These are phyloP conservation scores for Petasospora fabianii DNA, from an alignment of 1,139 yeast species.

Conservation along the genomic window DNA sequence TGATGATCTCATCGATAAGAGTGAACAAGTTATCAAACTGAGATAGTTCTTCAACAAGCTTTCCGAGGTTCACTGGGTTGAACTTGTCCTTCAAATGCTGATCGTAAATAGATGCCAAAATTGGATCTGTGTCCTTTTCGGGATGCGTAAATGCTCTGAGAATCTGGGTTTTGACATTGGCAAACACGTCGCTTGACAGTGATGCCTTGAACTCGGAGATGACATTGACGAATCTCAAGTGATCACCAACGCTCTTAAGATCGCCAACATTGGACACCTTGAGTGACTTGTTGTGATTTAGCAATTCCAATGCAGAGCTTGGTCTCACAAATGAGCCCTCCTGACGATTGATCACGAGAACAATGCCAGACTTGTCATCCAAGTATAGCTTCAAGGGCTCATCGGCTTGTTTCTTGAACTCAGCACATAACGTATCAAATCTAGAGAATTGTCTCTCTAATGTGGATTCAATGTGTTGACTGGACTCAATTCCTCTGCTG, in stretches of 20 bases:
- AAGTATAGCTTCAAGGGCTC: constrained; percentile 47
- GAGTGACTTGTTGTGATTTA: constrained; percentile 23
- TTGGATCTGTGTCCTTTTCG: constrained; percentile 17
- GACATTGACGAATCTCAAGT: constrained; percentile 22
- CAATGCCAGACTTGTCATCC: constrained; percentile 17
- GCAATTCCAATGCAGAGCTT: constrained; percentile 27
- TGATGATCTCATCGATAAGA: constrained; percentile 17
- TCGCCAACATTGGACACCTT: constrained; percentile 7
- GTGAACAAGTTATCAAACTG: constrained; percentile 28
- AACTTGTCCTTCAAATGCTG: constrained; percentile 29
- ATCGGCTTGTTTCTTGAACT: constrained; percentile 53
- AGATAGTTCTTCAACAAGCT: constrained; percentile 31
- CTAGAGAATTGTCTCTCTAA: constrained; percentile 51
- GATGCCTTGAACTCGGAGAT: constrained; percentile 26
- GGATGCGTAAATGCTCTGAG: constrained; percentile 16
- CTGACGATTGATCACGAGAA: constrained; percentile 24
- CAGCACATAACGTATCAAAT: constrained; percentile 62
- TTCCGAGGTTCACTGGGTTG: constrained; percentile 29
- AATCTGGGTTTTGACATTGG: constrained; percentile 18
- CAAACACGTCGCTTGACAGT: constrained; percentile 23
- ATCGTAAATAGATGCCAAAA: constrained; percentile 35
- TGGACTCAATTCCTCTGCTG: constrained; percentile 27
- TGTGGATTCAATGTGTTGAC: constrained; percentile 28
- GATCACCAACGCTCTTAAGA: constrained; percentile 12
- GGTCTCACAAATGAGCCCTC: constrained; percentile 30